A percentile compares a stretch with the other conserved stretches of the same genome.
Conservation (phyloP, 495 filamentous ascomycete species). For the Hyaloscypha bicolor region DNA sequence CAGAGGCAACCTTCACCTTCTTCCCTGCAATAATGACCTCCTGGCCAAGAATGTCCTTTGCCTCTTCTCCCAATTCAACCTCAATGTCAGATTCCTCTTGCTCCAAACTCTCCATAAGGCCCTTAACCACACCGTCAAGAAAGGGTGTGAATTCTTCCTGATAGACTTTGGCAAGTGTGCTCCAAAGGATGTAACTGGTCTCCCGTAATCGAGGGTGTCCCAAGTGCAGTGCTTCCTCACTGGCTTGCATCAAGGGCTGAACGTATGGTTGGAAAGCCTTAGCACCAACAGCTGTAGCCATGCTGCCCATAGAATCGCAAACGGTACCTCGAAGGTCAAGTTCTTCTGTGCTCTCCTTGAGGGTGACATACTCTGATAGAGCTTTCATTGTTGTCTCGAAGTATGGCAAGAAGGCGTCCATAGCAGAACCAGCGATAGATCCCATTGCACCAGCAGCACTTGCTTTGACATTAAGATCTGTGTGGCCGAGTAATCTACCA, state of each 20-base stretch:
- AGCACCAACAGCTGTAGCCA: slow-evolving; percentile 85
- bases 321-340: slow-evolving; percentile 87
- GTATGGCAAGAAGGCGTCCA: slow-evolving; percentile 83
- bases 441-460: slow-evolving; percentile 88
- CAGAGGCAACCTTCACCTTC: slow-evolving; percentile 76
- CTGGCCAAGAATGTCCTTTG: slow-evolving; percentile 67
- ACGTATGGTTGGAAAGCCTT: slow-evolving; percentile 90
- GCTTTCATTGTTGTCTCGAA: slow-evolving; percentile 86
- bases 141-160: slow-evolving; percentile 86
- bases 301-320: slow-evolving; percentile 88
- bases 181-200: slow-evolving; percentile 96
- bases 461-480: slow-evolving; percentile 87
- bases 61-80: slow-evolving; percentile 75
- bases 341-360: slow-evolving; percentile 89
- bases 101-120: slow-evolving; percentile 80
- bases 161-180: slow-evolving; percentile 91
- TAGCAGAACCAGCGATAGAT: slow-evolving; percentile 81
- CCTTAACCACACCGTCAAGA: slow-evolving; percentile 82
- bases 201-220: slow-evolving; percentile 89
- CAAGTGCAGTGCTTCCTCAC: slow-evolving; percentile 88
- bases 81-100: slow-evolving; percentile 88
- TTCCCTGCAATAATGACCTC: slow-evolving; percentile 77
- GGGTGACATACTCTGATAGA: slow-evolving; percentile 76
- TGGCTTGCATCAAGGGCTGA: slow-evolving; percentile 81
- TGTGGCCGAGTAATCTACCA: slow-evolving; percentile 75